Conservation (phyloP, 768 basidiomycete genomes). For the Rhodocollybia butyracea region DNA sequence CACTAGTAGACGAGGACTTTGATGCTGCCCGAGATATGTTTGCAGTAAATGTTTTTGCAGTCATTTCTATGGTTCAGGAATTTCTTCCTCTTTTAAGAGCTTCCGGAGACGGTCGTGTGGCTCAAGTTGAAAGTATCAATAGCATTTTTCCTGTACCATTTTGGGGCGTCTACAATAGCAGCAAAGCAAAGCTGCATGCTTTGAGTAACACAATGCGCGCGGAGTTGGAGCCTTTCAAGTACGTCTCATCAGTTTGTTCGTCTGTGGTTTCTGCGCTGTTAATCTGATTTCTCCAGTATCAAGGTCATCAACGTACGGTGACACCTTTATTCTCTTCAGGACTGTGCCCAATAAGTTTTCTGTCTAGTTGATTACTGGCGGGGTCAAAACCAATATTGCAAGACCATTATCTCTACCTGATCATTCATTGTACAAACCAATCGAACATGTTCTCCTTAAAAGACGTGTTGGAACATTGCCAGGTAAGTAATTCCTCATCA, state of each 20-base stretch:
- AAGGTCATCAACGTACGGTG: constrained; percentile 11
- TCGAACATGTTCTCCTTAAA: constrained; percentile 13
- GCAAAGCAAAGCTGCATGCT: constrained; percentile 25
- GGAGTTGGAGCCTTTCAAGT: constrained; percentile 26
- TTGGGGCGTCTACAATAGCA: constrained; percentile 21
- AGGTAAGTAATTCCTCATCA: background rate
- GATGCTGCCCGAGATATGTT: constrained; percentile 16
- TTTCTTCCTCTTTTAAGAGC: constrained; percentile 22
- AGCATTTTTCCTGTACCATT: constrained; percentile 23
- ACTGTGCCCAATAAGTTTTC: too few species aligned
- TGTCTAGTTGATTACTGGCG: constrained; percentile 13
- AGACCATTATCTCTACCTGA: constrained; percentile 1
- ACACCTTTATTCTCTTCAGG: background rate
- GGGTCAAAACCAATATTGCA: constrained; percentile 12
- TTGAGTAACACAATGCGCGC: constrained; percentile 24
- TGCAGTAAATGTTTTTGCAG: constrained; percentile 24
- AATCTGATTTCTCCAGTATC: background rate
- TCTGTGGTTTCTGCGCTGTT: background rate
- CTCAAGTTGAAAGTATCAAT: constrained; percentile 22
- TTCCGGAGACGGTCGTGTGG: constrained; percentile 18
- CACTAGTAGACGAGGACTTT: constrained; percentile 20
- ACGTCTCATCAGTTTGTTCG: background rate
- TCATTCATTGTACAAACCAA: constrained; percentile 12
- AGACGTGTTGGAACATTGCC: constrained; percentile 8
- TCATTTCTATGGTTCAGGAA: constrained; percentile 20